Base-by-base conservation (phyloP, 2,329 filamentous ascomycete genomes). In the Bipolaris bicolor region DNA sequence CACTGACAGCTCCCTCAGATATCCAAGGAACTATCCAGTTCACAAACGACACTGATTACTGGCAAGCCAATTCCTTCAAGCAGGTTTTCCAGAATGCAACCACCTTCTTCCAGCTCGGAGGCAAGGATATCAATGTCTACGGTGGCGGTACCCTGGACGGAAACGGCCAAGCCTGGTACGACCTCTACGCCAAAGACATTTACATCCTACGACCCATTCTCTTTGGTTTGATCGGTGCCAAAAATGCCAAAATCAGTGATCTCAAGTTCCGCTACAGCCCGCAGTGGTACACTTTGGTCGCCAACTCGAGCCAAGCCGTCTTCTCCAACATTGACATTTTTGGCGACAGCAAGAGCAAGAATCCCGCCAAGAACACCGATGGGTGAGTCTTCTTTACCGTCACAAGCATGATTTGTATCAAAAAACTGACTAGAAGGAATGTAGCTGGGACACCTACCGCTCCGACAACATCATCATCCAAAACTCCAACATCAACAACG, bases 61-160 rank as follows among this genome's bases (percentile, higher is more conserved):
- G 88, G 88, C 81, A 87, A 61, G 81, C 80, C 7, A 82, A 89
- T 66, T 80, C 82, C 40, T 90, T 90, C 79, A 82, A 83, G 53
- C 86, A 87, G 24, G 78, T 77, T 5, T 91, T 85, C 76, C 88
- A 90, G 65, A 89, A 89, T 60, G 82, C 84, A 5, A 87, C 85
- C 0, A 85, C 85, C 1, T 89, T 90, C 78, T 90, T 87, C 80
- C 82, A 86, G 68, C 81, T 88, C 36, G 87, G 88, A 39, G 88
- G 88, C 29, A 77, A 82, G 18, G 86, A 85, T 73, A 84, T 91
- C 10, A 87, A 89, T 56, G 82, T 91, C 44, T 90, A 88, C 59
- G 89, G 88, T 0, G 85, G 84, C 15, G 85, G 86, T 41, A 85
- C 81, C 9, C 73, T 89, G 7, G 82, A 90, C 65, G 88, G 88